These are phyloP conservation scores for Fusarium virguliforme DNA, from an alignment of 2,329 filamentous ascomycete genomes.

Conservation along the genomic window DNA sequence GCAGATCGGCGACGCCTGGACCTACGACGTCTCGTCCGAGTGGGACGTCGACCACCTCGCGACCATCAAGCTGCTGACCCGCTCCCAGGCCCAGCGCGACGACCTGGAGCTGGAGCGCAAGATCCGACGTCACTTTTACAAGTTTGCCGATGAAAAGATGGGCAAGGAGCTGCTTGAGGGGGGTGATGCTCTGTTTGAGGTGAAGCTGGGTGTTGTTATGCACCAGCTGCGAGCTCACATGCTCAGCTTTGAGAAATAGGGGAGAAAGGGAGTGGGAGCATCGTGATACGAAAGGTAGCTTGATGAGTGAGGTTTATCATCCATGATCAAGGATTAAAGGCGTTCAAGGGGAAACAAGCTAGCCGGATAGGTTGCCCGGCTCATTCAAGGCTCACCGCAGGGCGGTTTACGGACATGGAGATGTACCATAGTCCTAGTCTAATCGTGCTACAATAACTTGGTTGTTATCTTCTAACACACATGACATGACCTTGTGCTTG, in stretches of 20 bases:
- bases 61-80: slow-evolving; percentile 14
- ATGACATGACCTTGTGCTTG: neutral
- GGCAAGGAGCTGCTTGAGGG: slow-evolving; percentile 24
- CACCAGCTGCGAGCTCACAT: slow-evolving; percentile 21
- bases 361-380: neutral
- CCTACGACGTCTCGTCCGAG: slow-evolving; percentile 29
- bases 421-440: slow-evolving; percentile 14
- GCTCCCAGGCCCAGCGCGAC: slow-evolving; percentile 13
- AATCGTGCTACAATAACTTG: slow-evolving; percentile 1
- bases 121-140: slow-evolving; percentile 32
- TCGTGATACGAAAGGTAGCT: neutral
- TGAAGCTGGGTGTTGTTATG: slow-evolving; percentile 19
- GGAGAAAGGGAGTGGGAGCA: neutral
- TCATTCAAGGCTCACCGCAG: slow-evolving; percentile 24
- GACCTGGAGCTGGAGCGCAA: slow-evolving; percentile 19
- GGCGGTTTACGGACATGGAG: slow-evolving; percentile 12
- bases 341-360: slow-evolving; percentile 7
- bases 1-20: neutral
- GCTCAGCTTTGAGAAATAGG: neutral
- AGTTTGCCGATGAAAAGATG: slow-evolving; percentile 13
- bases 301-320: neutral
- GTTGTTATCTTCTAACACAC: neutral
- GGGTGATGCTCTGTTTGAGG: slow-evolving; percentile 23
- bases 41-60: slow-evolving; percentile 28
- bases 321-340: neutral